Evolutionary conservation across 768 basidiomycete genomes (phyloP).

Genomic region (Trichaptum fuscoviolaceum): DNA sequence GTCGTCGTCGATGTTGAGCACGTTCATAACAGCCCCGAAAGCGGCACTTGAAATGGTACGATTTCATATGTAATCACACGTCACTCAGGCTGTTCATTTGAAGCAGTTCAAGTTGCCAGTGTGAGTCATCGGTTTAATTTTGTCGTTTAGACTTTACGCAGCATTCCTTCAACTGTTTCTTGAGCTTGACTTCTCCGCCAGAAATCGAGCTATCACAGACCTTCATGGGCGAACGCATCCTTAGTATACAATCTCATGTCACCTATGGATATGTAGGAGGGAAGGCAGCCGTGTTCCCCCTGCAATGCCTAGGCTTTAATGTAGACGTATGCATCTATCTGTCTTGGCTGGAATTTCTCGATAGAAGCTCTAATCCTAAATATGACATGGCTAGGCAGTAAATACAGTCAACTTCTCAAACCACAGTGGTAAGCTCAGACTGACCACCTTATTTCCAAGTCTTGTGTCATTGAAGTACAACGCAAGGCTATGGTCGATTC

Average conservation of each 20-base stretch:
- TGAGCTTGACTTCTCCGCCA: not conserved
- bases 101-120: too few relatives aligned
- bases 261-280: constrained; percentile 91
- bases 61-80: not conserved
- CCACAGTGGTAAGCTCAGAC: constrained; percentile 62
- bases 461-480: not conserved
- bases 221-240: constrained; percentile 46
- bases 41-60: not conserved
- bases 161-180: not conserved
- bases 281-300: constrained; percentile 72
- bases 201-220: not conserved
- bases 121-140: not conserved
- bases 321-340: constrained; percentile 67
- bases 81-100: not conserved
- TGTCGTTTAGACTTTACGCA: not conserved
- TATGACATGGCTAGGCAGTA: constrained; percentile 46
- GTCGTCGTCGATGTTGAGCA: not conserved
- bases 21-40: not conserved
- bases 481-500: constrained; percentile 74
- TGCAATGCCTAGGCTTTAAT: constrained; percentile 87
- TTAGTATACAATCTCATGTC: constrained; percentile 93
- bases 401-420: constrained; percentile 96
- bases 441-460: not conserved
- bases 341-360: constrained; percentile 5
- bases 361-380: constrained; percentile 1